Evolutionary conservation across 75 land plant genomes (phyloP).

Genomic region (Chamaecyparis obtusa): DNA sequence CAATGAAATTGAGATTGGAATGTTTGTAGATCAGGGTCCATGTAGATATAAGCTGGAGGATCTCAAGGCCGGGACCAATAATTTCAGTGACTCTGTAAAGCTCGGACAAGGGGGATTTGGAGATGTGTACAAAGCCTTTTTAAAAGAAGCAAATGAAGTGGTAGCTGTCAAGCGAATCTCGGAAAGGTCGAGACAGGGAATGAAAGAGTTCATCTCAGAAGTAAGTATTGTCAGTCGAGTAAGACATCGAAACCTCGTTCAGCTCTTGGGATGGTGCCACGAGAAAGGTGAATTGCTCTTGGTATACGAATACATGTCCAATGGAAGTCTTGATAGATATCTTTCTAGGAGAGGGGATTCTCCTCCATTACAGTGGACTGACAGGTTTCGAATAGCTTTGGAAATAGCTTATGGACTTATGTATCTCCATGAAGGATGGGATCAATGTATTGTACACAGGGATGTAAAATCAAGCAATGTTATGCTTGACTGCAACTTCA

Average conservation of each 20-base stretch:
- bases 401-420: conserved; percentile 35
- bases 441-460: conserved; percentile 39
- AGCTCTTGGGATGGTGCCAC: conserved; percentile 53
- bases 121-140: conserved; percentile 37
- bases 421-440: conserved; percentile 52
- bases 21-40: conserved; percentile 21
- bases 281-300: conserved; percentile 28
- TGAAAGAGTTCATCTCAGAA: conserved; percentile 45
- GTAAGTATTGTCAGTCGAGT: conserved; percentile 39
- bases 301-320: conserved; percentile 40
- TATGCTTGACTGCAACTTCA: conserved; percentile 42
- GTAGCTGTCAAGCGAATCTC: conserved; percentile 53
- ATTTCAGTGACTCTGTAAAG: conserved; percentile 42
- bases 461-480: conserved; percentile 53
- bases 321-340: conserved; percentile 37
- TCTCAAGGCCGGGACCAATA: conserved; percentile 32
- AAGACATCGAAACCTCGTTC: conserved; percentile 58
- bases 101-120: conserved; percentile 74
- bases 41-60: conserved; percentile 28
- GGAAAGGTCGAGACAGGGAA: conserved; percentile 31
- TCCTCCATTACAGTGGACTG: conserved; percentile 22
- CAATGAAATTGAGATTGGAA: conserved; percentile 14
- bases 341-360: conserved; percentile 9
- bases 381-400: conserved; percentile 25
- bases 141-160: conserved; percentile 3